Evolutionary conservation across 2,329 filamentous ascomycete species (phyloP).

Genomic region (Diplodia corticola): DNA sequence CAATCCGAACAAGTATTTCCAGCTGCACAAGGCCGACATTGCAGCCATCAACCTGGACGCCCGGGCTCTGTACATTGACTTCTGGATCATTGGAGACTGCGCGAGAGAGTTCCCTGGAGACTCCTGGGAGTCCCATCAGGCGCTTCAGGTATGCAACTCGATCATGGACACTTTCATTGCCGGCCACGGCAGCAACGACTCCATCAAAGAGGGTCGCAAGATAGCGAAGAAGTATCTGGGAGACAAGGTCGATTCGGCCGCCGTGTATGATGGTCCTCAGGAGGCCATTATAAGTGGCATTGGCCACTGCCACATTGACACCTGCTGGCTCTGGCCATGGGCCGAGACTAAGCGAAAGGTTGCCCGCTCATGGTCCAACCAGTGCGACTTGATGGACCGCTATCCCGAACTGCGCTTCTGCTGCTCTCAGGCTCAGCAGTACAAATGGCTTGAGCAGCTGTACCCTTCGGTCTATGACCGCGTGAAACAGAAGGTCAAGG

Average conservation of each 20-base stretch:
- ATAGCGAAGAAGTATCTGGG: slow-evolving; percentile 84
- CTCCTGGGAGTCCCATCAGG: slow-evolving; percentile 85
- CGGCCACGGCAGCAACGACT: slow-evolving; percentile 68
- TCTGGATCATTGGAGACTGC: slow-evolving; percentile 76
- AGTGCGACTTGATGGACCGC: slow-evolving; percentile 91
- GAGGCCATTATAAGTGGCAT: slow-evolving; percentile 81
- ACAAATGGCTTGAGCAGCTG: slow-evolving; percentile 90
- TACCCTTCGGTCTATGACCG: slow-evolving; percentile 89
- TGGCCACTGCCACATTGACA: slow-evolving; percentile 97
- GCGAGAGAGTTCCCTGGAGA: slow-evolving; percentile 86
- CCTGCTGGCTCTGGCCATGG: slow-evolving; percentile 98
- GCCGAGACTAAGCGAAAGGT: slow-evolving; percentile 97
- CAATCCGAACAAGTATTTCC: slow-evolving; percentile 78
- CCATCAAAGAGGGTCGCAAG: slow-evolving; percentile 75
- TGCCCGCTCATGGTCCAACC: slow-evolving; percentile 92
- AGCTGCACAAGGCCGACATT: slow-evolving; percentile 75
- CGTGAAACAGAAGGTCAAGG: slow-evolving; percentile 86
- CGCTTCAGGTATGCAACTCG: slow-evolving; percentile 76
- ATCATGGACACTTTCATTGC: slow-evolving; percentile 91
- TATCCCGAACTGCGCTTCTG: slow-evolving; percentile 94
- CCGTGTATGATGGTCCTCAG: slow-evolving; percentile 77
- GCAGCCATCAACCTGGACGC: slow-evolving; percentile 86
- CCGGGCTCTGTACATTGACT: slow-evolving; percentile 81
- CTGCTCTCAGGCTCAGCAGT: slow-evolving; percentile 93
- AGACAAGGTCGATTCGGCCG: slow-evolving; percentile 73